Conservation (phyloP, 441 rosid species). For the Aquilaria agallochum region DNA sequence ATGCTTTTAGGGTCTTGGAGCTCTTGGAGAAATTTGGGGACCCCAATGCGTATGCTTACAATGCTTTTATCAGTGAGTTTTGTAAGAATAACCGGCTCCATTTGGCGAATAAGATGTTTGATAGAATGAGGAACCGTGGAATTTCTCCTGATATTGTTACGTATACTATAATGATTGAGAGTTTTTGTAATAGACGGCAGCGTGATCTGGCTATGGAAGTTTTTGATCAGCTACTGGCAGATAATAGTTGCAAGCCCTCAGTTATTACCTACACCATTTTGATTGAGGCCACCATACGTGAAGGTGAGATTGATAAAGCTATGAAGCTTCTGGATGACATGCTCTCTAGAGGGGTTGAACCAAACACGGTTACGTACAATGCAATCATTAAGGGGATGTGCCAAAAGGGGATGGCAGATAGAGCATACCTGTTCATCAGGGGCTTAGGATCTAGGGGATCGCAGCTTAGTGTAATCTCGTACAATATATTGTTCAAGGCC, state of each 20-base stretch:
- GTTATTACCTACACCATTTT: slow-evolving; percentile 78
- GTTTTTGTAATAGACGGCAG: slow-evolving; percentile 63
- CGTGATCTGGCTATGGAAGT: slow-evolving; percentile 58
- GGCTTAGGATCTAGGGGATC: slow-evolving; percentile 47
- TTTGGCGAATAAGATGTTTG: slow-evolving; percentile 47
- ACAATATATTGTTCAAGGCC: slow-evolving; percentile 55
- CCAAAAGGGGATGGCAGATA: slow-evolving; percentile 50
- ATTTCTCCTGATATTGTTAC: slow-evolving; percentile 72
- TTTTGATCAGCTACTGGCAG: slow-evolving; percentile 54
- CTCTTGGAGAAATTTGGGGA: slow-evolving; percentile 66
- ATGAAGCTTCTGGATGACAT: slow-evolving; percentile 78
- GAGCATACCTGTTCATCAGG: slow-evolving; percentile 49
- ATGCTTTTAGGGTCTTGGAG: slow-evolving; percentile 70
- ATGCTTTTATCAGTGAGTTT: slow-evolving; percentile 73
- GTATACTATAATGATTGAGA: slow-evolving; percentile 76
- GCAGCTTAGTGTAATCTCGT: slow-evolving; percentile 59
- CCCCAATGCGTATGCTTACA: slow-evolving; percentile 74
- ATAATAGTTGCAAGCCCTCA: slow-evolving; percentile 52
- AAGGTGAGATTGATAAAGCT: slow-evolving; percentile 54
- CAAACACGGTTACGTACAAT: slow-evolving; percentile 64
- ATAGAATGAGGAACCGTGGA: slow-evolving; percentile 66
- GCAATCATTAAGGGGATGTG: slow-evolving; percentile 76
- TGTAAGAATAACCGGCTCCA: slow-evolving; percentile 63
- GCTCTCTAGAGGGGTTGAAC: slow-evolving; percentile 58
- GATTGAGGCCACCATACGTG: slow-evolving; percentile 63